Percentiles rank a stretch among this genome's conserved stretches.
phyloP scores from a whole-genome alignment of 371 early-diverging fungal species.

The Apophysomyces sp. region DNA sequence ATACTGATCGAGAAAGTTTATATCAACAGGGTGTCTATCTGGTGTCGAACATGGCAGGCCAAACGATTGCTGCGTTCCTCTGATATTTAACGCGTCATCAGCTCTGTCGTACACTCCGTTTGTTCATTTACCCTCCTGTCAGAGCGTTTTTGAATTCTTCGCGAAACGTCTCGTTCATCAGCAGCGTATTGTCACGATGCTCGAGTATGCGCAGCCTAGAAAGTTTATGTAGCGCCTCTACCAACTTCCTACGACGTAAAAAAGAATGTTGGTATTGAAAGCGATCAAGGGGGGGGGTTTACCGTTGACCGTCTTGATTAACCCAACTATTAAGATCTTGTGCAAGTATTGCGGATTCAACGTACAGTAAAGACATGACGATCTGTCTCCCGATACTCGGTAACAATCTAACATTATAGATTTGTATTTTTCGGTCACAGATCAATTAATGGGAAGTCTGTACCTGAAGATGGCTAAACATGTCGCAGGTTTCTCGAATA shows the following conservation, averaged over 20 bases:
- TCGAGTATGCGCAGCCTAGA: constrained; percentile 68
- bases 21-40: constrained; percentile 70
- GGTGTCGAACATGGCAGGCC: constrained; percentile 68
- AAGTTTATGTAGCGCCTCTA: constrained; percentile 64
- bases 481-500: constrained; percentile 89
- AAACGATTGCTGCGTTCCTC: constrained; percentile 81
- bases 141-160: constrained; percentile 82
- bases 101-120: neutral
- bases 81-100: constrained; percentile 16
- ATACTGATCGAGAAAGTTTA: constrained; percentile 74
- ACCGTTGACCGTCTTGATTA: constrained; percentile 54
- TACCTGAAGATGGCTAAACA: constrained; percentile 92
- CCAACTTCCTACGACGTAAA: constrained; percentile 43
- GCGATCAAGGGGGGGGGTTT: too few relatives aligned
- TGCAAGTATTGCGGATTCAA: constrained; percentile 57
- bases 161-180: constrained; percentile 73
- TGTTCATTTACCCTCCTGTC: constrained; percentile 80
- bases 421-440: neutral
- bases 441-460: neutral
- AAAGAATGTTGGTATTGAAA: neutral
- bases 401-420: constrained; percentile 58
- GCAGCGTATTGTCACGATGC: constrained; percentile 39
- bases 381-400: constrained; percentile 88
- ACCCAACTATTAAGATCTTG: constrained; percentile 74
- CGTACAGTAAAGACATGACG: constrained; percentile 86